Evolutionary conservation across 129 eudicot genomes (phyloP).

Genomic region (Flaveria robusta): DNA sequence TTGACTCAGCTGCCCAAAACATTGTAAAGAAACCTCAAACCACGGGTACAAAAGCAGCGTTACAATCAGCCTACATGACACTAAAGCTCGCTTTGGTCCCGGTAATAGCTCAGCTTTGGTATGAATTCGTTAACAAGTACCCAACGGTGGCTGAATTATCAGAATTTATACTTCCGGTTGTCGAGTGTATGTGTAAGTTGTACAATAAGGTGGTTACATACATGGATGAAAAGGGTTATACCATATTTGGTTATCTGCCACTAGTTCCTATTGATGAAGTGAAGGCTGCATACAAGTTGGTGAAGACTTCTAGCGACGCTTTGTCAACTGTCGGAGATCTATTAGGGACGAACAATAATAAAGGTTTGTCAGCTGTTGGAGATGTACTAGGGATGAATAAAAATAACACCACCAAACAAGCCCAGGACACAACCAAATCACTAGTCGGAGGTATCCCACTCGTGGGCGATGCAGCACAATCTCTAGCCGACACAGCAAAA

Average conservation of each 20-base stretch:
- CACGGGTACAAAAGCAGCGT: slow-evolving; percentile 49
- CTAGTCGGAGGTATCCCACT: slow-evolving; percentile 22
- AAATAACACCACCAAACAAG: background rate
- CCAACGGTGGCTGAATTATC: slow-evolving; percentile 42
- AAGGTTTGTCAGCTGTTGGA: slow-evolving; percentile 13
- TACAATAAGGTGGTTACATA: slow-evolving; percentile 44
- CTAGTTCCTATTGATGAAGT: slow-evolving; percentile 58
- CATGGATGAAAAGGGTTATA: slow-evolving; percentile 50
- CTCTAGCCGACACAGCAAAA: slow-evolving; percentile 7
- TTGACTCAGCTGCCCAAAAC: slow-evolving; percentile 32
- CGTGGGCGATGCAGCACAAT: slow-evolving; percentile 18
- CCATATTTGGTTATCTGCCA: slow-evolving; percentile 48
- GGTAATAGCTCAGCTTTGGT: slow-evolving; percentile 55
- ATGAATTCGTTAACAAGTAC: slow-evolving; percentile 39
- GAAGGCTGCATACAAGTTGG: slow-evolving; percentile 62
- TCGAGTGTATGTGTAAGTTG: slow-evolving; percentile 44
- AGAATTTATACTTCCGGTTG: slow-evolving; percentile 47
- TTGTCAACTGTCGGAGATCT: slow-evolving; percentile 28
- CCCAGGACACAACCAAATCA: slow-evolving; percentile 18
- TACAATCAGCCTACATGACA: slow-evolving; percentile 40
- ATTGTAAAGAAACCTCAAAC: slow-evolving; percentile 38
- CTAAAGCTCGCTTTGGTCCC: slow-evolving; percentile 37
- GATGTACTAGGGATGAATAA: background rate
- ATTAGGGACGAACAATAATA: background rate
- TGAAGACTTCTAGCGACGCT: slow-evolving; percentile 44